phyloP scores from a whole-genome alignment of 73 alveolate species.

The Paramecium primaurelia region DNA sequence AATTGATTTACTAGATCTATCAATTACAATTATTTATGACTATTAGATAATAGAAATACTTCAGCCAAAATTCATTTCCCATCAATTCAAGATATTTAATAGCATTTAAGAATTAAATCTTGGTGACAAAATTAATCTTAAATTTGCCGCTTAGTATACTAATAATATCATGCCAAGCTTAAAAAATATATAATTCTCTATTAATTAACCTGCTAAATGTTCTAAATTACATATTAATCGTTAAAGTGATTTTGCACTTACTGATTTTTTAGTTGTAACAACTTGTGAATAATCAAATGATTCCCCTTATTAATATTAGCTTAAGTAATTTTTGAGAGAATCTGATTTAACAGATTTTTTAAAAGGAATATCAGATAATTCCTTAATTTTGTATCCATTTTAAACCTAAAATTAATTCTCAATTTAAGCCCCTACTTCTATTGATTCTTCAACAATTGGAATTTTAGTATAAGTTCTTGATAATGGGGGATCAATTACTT shows the following conservation, averaged over 20 bases:
- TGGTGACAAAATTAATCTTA: not conserved
- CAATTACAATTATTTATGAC: not conserved
- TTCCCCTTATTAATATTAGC: not conserved
- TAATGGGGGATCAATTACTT: not conserved
- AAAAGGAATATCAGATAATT: not conserved
- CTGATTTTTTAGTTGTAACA: not conserved
- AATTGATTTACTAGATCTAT: not conserved
- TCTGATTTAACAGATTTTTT: not conserved
- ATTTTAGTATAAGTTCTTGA: not conserved
- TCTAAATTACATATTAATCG: not conserved
- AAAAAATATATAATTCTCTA: too few relatives aligned
- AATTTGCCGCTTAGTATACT: not conserved
- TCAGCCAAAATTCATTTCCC: not conserved
- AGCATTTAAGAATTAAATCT: not conserved
- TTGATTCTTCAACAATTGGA: not conserved
- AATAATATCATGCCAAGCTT: not conserved
- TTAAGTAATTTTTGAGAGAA: not conserved
- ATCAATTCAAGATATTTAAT: too few relatives aligned
- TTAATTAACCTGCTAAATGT: not conserved
- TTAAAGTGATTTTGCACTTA: not conserved
- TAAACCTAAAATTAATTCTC: not conserved
- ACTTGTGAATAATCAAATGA: not conserved
- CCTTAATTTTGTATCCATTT: not conserved
- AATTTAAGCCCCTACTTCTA: not conserved
- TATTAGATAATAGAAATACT: too few relatives aligned